phyloP scores from a whole-genome alignment of 73 alveolate species.

The Paraurostyla sp. region DNA sequence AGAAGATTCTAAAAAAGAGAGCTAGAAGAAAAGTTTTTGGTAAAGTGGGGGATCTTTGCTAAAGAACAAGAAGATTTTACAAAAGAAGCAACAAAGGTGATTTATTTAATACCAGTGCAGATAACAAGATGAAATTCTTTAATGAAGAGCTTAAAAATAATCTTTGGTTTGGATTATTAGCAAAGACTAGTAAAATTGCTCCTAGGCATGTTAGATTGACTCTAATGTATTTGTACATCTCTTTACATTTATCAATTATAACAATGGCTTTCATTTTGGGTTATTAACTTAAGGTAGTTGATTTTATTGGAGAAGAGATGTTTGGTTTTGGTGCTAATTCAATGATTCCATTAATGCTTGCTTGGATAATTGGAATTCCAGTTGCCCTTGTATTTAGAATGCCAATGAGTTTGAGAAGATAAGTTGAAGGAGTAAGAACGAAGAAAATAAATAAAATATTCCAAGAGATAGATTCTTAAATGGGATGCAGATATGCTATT shows the following conservation, averaged over 20 bases:
- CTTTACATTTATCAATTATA: background rate
- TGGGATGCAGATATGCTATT: constrained; percentile 42
- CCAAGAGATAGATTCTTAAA: background rate
- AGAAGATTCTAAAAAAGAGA: background rate
- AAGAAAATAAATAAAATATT: constrained; percentile 8
- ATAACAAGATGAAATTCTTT: constrained; percentile 33
- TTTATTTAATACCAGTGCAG: background rate
- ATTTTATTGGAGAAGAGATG: background rate
- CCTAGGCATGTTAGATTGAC: constrained; percentile 47
- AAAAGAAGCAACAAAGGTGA: background rate
- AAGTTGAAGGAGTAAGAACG: background rate
- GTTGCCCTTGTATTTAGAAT: constrained; percentile 36
- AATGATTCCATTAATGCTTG: background rate
- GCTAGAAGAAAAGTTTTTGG: constrained; percentile 37
- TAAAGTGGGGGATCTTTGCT: background rate
- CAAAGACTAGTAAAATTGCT: constrained; percentile 38
- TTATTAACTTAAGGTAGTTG: background rate
- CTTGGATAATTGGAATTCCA: constrained; percentile 13
- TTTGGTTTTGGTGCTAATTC: background rate
- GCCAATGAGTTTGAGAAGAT: background rate
- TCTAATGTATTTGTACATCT: constrained; percentile 12
- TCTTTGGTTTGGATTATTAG: constrained; percentile 22
- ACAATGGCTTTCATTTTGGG: background rate
- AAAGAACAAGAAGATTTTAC: constrained; percentile 22
- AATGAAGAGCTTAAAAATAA: constrained; percentile 4